Evolutionary conservation across 371 early-diverging fungal genomes (phyloP), one percentile per base, ranked within the genome.

Genomic region (Mortierella sp.): DNA sequence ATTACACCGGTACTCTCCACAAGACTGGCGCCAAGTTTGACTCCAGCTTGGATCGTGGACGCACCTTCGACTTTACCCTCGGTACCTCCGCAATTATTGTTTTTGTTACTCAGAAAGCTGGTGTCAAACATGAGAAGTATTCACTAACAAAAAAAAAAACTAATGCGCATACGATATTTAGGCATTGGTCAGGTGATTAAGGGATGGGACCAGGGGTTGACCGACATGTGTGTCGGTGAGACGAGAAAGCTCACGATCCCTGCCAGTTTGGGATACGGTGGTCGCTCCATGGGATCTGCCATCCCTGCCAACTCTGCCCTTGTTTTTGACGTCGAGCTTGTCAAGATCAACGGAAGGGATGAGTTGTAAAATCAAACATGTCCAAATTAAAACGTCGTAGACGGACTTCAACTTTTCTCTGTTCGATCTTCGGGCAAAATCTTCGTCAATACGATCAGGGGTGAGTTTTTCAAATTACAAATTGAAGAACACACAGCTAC

Each of bases 171-270:
- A 46, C 17, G 23, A 2, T 14, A 21, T 3, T 51, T 56, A 80
- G 81, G 79, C 30, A 46, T 59, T 47, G 88, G 89, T 23, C 82
- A 80, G 63, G 91, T 90, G 6, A 90, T 90, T 61, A 82, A 88
- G 72, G 91, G 82, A 54, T 93, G 94, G 93, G 95, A 95, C 60
- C 84, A 90, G 71, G 96, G 95, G 34, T 78, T 96, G 60, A 56
- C 83, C 42, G 88, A 87, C 51, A 96, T 96, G 96, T 93, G 93
- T 42, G 79, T 92, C 59, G 95, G 96, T 41, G 94, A 94, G 78
- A 91, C 94, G 82, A 84, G 95, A 50, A 87, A 83, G 69, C 78
- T 96, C 62, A 85, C 83, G n/a, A 94, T 95, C 56, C 95, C 95
- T 26, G 82, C 94, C 48, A 64, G 79, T 32, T 61, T 93, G 62